These are phyloP conservation scores for Backusella australiensis DNA, from an alignment of 192 early-diverging fungal genomes.

Conservation along the genomic window DNA sequence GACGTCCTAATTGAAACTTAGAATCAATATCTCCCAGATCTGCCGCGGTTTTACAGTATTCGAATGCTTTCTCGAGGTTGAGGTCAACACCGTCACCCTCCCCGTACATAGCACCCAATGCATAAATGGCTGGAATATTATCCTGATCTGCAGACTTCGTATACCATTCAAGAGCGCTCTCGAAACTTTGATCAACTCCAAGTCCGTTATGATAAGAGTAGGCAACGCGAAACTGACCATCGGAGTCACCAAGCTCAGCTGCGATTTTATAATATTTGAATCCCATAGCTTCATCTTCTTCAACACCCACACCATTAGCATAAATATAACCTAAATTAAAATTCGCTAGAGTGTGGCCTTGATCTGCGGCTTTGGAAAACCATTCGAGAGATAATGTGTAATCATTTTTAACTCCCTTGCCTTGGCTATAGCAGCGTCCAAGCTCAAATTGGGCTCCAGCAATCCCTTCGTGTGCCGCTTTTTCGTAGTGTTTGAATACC, in stretches of 20 bases:
- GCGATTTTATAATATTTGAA: background rate
- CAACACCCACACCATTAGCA: background rate
- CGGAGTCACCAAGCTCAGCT: background rate
- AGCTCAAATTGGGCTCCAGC: slow-evolving; percentile 14
- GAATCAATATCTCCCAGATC: too few species aligned
- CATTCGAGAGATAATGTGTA: background rate
- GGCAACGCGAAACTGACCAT: background rate
- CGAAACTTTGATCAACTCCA: background rate
- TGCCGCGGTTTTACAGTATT: too few species aligned
- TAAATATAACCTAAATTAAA: background rate
- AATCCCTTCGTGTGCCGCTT: slow-evolving; percentile 11
- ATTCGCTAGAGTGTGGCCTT: background rate
- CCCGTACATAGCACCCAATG: too few species aligned
- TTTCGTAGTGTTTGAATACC: slow-evolving; percentile 23
- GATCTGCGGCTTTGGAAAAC: background rate
- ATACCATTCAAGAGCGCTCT: background rate
- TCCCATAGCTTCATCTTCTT: background rate
- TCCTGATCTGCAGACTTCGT: background rate
- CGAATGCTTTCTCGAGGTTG: too few species aligned
- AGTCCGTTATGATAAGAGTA: background rate
- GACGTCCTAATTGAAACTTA: too few species aligned
- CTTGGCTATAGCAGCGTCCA: background rate
- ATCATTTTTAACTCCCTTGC: background rate
- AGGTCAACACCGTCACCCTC: too few species aligned
- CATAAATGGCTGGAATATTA: background rate